Evolutionary conservation across 495 filamentous ascomycete species (phyloP), one percentile per base, ranked within the genome.

Genomic region (Penicillium salamii): DNA sequence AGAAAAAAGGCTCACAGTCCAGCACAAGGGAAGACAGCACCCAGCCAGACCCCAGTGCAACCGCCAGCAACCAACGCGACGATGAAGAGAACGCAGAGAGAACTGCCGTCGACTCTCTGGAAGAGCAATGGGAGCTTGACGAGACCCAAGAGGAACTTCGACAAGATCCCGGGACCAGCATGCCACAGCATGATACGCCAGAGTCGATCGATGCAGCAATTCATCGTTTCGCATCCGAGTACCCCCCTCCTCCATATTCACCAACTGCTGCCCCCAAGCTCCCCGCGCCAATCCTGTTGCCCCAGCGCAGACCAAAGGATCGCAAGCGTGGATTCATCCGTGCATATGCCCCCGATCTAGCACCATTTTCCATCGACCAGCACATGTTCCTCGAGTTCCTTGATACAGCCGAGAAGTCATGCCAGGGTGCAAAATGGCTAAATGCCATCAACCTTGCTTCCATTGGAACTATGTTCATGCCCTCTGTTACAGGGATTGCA

Each of bases 351-450:
- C 80, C 79, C 1, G 63, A 70, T 1, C 67, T 83, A 0, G 65
- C 61, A 1, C 68, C 76, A 5, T 74, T 66, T 33, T 78, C 72
- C 0, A 74, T 85, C 53, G 70, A 76, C 50, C 68, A 82, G 46
- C 44, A 46, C 15, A 76, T 69, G 13, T 85, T 80, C 51, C 48
- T 83, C 2, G 66, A 76, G n/a, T 84, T 85, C 48, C 56, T 84
- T 9, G 66, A 57, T 24, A 73, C 65, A 6, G 68, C 75, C 31
- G 67, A 80, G 36, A 65, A 69, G 39, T 63, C 73, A 1, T 70
- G 67, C 44, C 61, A 67, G 36, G 70, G 56, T 7, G 52, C 53
- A 2, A 66, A 65, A 0, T 71, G 64, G 63, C 36, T 79, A 19
- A 45, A 70, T 12, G 68, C 67, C 5, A 62, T 80, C 37, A 75